Conservation (phyloP, 2,329 filamentous ascomycete species). For the Biscogniauxia mediterranea region DNA sequence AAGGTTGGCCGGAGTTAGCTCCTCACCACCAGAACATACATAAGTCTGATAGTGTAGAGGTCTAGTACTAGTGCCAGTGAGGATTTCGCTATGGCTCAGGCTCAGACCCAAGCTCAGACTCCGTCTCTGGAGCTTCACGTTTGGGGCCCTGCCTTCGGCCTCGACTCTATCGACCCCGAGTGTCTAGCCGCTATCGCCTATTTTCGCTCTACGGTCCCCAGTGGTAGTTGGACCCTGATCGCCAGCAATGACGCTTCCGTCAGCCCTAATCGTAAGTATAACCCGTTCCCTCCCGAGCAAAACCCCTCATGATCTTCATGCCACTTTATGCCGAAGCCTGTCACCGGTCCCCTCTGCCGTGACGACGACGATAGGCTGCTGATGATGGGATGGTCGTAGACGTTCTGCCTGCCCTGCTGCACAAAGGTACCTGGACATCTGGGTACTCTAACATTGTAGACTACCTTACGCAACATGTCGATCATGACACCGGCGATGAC, state of each 20-base stretch:
- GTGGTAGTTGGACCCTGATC: slow-evolving; percentile 65
- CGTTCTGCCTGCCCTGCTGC: slow-evolving; percentile 53
- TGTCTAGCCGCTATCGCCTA: slow-evolving; percentile 83
- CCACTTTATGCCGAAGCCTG: slow-evolving; percentile 6
- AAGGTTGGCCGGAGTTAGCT: background rate
- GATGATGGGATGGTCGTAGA: slow-evolving; percentile 38
- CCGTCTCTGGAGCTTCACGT: slow-evolving; percentile 73
- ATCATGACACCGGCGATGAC: slow-evolving; percentile 38
- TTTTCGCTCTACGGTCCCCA: slow-evolving; percentile 61
- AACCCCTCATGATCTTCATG: slow-evolving; percentile 8
- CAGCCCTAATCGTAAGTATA: slow-evolving; percentile 65
- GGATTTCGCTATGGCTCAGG: slow-evolving; percentile 24
- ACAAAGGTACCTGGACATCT: slow-evolving; percentile 52
- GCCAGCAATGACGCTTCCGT: slow-evolving; percentile 70
- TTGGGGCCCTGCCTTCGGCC: slow-evolving; percentile 84
- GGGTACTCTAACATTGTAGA: slow-evolving; percentile 62
- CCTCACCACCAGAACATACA: background rate
- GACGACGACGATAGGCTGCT: slow-evolving; percentile 11
- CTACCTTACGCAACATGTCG: slow-evolving; percentile 45
- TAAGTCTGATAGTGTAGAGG: background rate
- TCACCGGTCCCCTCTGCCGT: background rate
- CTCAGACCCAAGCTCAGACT: background rate
- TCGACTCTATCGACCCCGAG: slow-evolving; percentile 88
- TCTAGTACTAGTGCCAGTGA: background rate
- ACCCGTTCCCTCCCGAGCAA: slow-evolving; percentile 12